phyloP scores from a whole-genome alignment of 2,329 filamentous ascomycete species.

The Botrytis aclada region DNA sequence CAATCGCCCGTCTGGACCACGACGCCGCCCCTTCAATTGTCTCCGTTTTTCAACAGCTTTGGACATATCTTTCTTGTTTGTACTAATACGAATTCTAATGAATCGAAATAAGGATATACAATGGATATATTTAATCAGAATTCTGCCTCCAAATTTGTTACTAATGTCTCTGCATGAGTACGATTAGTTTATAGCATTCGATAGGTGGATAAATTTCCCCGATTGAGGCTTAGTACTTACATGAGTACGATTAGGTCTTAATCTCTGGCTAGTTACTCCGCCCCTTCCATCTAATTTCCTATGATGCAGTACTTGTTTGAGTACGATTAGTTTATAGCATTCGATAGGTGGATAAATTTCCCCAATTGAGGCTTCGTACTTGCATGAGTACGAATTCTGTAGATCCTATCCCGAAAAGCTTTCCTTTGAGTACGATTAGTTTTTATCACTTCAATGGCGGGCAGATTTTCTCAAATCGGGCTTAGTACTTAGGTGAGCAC shows the following conservation, averaged over 20 bases:
- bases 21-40: neutral
- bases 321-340: neutral
- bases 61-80: neutral
- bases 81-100: neutral
- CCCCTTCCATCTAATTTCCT: neutral
- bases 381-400: neutral
- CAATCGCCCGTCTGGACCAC: neutral
- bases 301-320: neutral
- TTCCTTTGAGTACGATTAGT: neutral
- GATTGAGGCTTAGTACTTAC: neutral
- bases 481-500: neutral
- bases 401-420: neutral
- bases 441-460: neutral
- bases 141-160: neutral
- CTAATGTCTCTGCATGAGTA: neutral
- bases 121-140: neutral
- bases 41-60: neutral
- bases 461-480: neutral
- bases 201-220: neutral
- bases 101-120: neutral
- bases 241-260: neutral
- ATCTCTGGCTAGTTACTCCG: neutral
- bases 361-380: neutral
- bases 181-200: neutral
- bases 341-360: neutral